Evolutionary conservation across 441 rosid species (phyloP).

Genomic region (Croton laevigatus): DNA sequence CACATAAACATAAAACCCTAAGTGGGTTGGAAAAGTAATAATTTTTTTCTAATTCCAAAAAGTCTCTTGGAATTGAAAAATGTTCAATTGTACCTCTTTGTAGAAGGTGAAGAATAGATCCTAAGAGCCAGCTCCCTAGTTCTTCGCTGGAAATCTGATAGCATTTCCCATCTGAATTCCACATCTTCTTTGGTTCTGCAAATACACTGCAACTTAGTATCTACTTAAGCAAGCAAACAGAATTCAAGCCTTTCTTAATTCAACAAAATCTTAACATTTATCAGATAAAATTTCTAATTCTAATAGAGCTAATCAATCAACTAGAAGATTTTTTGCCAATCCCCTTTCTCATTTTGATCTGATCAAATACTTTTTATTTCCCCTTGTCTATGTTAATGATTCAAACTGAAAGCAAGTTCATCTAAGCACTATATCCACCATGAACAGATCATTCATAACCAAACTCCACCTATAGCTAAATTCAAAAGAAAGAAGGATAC

Average conservation of each 20-base stretch:
- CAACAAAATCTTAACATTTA: background rate
- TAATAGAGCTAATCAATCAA: background rate
- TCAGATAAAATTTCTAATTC: background rate
- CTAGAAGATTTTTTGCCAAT: background rate
- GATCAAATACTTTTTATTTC: background rate
- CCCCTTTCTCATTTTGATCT: background rate
- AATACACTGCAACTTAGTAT: slow-evolving; percentile 27
- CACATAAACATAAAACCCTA: background rate
- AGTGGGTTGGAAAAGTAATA: background rate
- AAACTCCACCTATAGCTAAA: background rate
- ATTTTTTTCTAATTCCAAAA: background rate
- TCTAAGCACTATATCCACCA: background rate
- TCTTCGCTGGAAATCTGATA: slow-evolving; percentile 39
- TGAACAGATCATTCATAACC: background rate
- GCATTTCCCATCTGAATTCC: slow-evolving; percentile 44
- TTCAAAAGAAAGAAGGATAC: background rate
- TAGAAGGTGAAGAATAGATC: slow-evolving; percentile 30
- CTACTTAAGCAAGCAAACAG: slow-evolving; percentile 18
- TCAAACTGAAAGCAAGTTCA: background rate
- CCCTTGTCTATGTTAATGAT: too few species aligned
- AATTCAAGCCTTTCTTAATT: background rate
- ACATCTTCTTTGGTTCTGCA: slow-evolving; percentile 46
- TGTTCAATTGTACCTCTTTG: slow-evolving; percentile 31
- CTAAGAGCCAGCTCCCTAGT: slow-evolving; percentile 35
- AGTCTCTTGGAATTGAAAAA: background rate